Percentiles rank a stretch among this genome's conserved stretches.
Conservation (phyloP, 179 eudicot species). For the Beta corolliflora region DNA sequence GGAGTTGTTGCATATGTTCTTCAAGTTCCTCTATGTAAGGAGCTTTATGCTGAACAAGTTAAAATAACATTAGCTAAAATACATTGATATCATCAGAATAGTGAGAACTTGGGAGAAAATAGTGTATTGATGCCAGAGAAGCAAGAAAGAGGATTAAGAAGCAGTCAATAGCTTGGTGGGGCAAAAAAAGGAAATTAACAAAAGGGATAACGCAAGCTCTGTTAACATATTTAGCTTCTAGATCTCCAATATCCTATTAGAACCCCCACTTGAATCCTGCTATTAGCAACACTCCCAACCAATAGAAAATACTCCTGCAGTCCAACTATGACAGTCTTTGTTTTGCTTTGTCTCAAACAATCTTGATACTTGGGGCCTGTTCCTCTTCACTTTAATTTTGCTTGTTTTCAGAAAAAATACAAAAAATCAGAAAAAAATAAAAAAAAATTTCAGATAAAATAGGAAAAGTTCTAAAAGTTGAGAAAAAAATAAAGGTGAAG, state of each 20-base stretch:
- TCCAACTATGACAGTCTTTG: not conserved
- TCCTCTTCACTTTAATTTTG: not conserved
- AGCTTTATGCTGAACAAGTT: slow-evolving; percentile 71
- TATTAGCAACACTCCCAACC: not conserved
- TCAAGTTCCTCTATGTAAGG: slow-evolving; percentile 97
- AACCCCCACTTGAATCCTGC: not conserved
- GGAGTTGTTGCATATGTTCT: slow-evolving; percentile 88
- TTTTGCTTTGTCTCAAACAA: not conserved
- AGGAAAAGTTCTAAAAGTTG: too few species aligned
- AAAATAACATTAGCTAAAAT: not conserved
- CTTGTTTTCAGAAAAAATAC: too few species aligned
- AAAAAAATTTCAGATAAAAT: too few species aligned
- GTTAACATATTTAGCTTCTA: not conserved
- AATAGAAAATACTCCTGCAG: not conserved
- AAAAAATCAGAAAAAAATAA: too few species aligned
- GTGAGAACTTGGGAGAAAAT: not conserved
- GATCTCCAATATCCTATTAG: not conserved
- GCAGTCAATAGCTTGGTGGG: not conserved
- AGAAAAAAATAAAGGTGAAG: too few species aligned
- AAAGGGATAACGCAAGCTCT: not conserved
- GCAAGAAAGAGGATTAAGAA: not conserved
- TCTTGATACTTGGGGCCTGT: not conserved
- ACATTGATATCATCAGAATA: not conserved
- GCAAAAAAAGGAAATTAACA: not conserved
- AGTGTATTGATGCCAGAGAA: not conserved